Conservation (phyloP, 1,284 basidiomycete genomes). For the Papiliotrema laurentii region DNA sequence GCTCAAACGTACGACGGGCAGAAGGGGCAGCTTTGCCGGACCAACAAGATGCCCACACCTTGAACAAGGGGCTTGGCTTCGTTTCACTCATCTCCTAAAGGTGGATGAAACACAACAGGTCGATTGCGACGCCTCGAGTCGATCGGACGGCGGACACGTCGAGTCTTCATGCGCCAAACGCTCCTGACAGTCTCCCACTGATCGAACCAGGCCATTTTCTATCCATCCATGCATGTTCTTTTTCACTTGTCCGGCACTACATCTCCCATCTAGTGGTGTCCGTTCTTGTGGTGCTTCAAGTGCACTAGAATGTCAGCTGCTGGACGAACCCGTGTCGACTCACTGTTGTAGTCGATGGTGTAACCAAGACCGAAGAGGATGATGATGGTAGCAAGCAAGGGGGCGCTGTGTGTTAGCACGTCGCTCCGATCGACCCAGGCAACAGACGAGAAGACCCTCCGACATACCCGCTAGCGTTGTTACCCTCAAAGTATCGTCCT, state of each 20-base stretch:
- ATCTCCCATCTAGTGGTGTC: slow-evolving; percentile 33
- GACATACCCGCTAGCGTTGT: slow-evolving; percentile 70
- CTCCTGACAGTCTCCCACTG: background rate
- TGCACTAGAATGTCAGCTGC: slow-evolving; percentile 30
- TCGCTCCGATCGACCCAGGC: background rate
- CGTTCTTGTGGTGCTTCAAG: slow-evolving; percentile 48
- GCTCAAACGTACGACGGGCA: no score
- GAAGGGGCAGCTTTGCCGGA: no score
- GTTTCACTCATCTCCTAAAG: no score
- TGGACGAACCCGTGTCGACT: slow-evolving; percentile 34
- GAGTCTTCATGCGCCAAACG: no score
- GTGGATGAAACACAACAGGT: no score
- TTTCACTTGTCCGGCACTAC: background rate
- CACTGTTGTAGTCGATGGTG: slow-evolving; percentile 86
- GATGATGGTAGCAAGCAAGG: slow-evolving; percentile 67
- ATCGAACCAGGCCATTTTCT: background rate
- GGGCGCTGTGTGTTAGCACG: slow-evolving; percentile 45
- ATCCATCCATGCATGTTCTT: slow-evolving; percentile 3
- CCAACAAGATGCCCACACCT: no score
- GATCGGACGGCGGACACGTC: no score
- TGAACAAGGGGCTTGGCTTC: no score
- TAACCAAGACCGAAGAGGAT: slow-evolving; percentile 78
- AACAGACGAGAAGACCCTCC: background rate
- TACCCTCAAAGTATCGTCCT: slow-evolving; percentile 72
- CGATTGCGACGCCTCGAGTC: no score